These are phyloP conservation scores for Pyrenochaeta sp. DNA, from an alignment of 2,329 filamentous ascomycete genomes.

Conservation along the genomic window DNA sequence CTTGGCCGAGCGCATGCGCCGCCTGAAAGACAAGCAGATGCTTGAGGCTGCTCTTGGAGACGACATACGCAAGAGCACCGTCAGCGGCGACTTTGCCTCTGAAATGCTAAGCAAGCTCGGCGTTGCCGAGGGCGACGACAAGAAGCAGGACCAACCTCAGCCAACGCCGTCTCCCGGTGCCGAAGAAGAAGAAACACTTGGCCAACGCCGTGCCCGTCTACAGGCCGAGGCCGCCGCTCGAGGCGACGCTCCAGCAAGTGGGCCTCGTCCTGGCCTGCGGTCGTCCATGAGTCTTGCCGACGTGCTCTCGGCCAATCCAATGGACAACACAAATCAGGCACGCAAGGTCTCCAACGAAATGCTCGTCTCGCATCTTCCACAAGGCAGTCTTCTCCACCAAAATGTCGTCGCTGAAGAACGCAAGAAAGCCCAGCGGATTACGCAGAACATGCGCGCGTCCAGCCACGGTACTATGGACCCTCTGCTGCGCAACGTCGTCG, in stretches of 20 bases:
- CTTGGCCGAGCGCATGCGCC: constrained; percentile 70
- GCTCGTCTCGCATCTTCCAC: constrained; percentile 44
- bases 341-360: constrained; percentile 48
- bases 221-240: constrained; percentile 72
- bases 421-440: constrained; percentile 45
- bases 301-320: constrained; percentile 66
- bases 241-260: constrained; percentile 39
- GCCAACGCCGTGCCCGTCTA: constrained; percentile 76
- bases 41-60: constrained; percentile 52
- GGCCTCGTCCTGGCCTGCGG: constrained; percentile 47
- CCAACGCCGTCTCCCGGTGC: constrained; percentile 26
- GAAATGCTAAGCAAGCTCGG: constrained; percentile 68
- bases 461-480: constrained; percentile 42
- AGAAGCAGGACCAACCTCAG: constrained; percentile 38
- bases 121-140: constrained; percentile 25
- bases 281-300: constrained; percentile 67
- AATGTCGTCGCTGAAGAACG: constrained; percentile 49
- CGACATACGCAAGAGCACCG: constrained; percentile 57
- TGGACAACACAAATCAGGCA: constrained; percentile 42
- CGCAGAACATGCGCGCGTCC: constrained; percentile 42
- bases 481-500: constrained; percentile 29
- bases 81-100: constrained; percentile 72
- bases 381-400: constrained; percentile 53
- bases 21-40: constrained; percentile 68
- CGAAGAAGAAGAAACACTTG: constrained; percentile 78